Evolutionary conservation across 2,329 filamentous ascomycete species (phyloP).

Genomic region (Pseudocercospora pini-densiflorae): DNA sequence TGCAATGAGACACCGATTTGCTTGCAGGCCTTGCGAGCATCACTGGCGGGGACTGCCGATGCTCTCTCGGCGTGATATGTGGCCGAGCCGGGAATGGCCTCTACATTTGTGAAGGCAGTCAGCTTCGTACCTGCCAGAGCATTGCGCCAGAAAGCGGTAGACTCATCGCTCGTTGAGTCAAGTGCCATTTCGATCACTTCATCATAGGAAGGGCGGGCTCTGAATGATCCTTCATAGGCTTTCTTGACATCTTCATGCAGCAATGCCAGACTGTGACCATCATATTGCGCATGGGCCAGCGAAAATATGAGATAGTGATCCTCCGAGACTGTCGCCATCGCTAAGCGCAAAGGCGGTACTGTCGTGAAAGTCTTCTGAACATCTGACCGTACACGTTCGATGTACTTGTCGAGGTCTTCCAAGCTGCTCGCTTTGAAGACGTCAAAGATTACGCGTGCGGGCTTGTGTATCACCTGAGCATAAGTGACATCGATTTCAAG

Average conservation of each 20-base stretch:
- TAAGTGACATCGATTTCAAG: conserved; percentile 59
- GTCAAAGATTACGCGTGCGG: conserved; percentile 43
- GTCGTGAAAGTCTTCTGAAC: conserved; percentile 38
- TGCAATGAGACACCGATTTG: conserved; percentile 72
- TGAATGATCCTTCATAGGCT: conserved; percentile 57
- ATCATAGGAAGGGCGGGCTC: conserved; percentile 47
- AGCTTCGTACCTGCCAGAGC: conserved; percentile 61
- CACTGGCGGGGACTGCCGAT: conserved; percentile 49
- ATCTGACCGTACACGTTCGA: conserved; percentile 45
- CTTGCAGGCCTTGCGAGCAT: conserved; percentile 66
- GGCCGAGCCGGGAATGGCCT: conserved; percentile 20
- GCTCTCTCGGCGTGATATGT: conserved; percentile 52
- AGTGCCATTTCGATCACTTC: conserved; percentile 61
- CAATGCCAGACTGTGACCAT: conserved; percentile 80
- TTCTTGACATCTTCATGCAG: conserved; percentile 71
- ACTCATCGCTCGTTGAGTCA: conserved; percentile 51
- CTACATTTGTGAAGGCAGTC: conserved; percentile 45
- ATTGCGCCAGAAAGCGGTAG: conserved; percentile 70
- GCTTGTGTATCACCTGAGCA: conserved; percentile 58
- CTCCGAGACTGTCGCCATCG: conserved; percentile 40
- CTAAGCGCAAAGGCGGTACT: conserved; percentile 42
- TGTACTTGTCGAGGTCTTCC: conserved; percentile 38
- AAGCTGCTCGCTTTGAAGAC: conserved; percentile 29
- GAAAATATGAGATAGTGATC: conserved; percentile 64
- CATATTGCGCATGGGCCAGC: conserved; percentile 85